Percentiles rank a stretch among this genome's conserved stretches.
These are phyloP conservation scores for Cochlearia excelsa DNA, from an alignment of 345 rosid species.

Conservation along the genomic window DNA sequence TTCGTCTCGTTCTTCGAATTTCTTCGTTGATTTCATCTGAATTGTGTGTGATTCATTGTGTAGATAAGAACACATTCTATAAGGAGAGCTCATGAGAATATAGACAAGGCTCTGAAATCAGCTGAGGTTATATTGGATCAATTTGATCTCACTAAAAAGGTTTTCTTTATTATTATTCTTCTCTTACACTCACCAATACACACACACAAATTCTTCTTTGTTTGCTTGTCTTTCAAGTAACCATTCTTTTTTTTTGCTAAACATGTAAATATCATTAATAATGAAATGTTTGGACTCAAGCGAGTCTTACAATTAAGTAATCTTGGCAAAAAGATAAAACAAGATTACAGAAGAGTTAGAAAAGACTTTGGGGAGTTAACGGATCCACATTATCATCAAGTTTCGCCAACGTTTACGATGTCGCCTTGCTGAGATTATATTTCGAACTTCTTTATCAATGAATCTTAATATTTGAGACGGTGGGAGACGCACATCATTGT, in stretches of 20 bases:
- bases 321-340: no score
- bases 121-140: constrained; percentile 80
- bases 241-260: not conserved
- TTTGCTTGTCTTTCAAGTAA: constrained; percentile 31
- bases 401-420: no score
- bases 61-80: constrained; percentile 92
- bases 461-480: no score
- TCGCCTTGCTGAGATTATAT: no score
- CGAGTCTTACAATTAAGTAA: no score
- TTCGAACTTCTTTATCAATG: no score
- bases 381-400: no score
- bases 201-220: not conserved
- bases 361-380: no score
- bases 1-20: constrained; percentile 1
- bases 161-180: constrained; percentile 8
- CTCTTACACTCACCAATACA: not conserved
- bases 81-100: constrained; percentile 96
- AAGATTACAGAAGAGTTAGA: no score
- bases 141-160: constrained; percentile 83
- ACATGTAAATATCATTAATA: no score
- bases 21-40: constrained; percentile 23
- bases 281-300: no score
- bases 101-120: constrained; percentile 81
- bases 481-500: no score
- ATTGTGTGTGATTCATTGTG: constrained; percentile 35